Conservation (phyloP, 495 filamentous ascomycete species). For the Margaritispora aquatica region DNA sequence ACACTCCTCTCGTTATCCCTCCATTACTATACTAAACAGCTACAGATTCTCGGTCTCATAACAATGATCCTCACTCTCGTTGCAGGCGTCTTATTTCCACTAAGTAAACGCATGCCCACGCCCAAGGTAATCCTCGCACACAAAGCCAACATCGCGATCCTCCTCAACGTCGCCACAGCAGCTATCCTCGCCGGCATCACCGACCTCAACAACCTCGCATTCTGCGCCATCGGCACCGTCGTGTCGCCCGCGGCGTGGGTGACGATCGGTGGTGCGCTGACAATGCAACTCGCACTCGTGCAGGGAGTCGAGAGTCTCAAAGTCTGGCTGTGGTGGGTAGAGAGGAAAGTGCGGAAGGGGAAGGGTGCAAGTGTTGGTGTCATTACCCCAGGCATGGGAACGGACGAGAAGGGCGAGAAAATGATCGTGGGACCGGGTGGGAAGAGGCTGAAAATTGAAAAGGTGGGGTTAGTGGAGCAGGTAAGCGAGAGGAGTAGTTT, state of each 20-base stretch:
- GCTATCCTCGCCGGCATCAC: neutral
- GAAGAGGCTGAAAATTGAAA: conserved; percentile 25
- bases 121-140: neutral
- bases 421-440: conserved; percentile 34
- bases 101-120: neutral
- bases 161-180: neutral
- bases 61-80: neutral
- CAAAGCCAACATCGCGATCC: neutral
- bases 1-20: too few relatives aligned
- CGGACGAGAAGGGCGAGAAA: conserved; percentile 32
- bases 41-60: neutral
- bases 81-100: neutral
- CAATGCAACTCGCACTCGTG: neutral
- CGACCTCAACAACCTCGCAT: neutral
- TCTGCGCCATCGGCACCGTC: neutral
- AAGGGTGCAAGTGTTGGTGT: neutral
- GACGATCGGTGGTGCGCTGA: neutral
- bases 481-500: neutral
- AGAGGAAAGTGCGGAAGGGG: neutral
- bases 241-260: neutral
- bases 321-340: neutral
- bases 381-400: neutral
- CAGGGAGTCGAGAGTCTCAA: neutral
- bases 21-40: too few relatives aligned
- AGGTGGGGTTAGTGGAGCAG: conserved; percentile 5